These are phyloP conservation scores for Agapanthus africanus DNA, from an alignment of 106 monocot species.

Conservation along the genomic window DNA sequence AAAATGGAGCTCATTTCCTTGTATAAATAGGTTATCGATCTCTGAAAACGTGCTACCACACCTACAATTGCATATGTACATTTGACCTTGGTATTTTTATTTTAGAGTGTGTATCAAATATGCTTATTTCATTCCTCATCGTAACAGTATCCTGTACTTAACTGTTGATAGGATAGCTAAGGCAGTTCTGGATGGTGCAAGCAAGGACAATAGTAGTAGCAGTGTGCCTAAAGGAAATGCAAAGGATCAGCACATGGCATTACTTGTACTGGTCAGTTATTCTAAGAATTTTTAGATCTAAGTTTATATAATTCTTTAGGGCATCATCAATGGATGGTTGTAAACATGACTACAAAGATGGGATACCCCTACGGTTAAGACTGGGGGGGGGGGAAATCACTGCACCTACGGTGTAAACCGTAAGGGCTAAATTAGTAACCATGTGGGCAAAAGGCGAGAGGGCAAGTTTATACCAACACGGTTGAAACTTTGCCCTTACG, in stretches of 20 bases:
- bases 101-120: not conserved
- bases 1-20: not conserved
- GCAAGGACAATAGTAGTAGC: slow-evolving; percentile 8
- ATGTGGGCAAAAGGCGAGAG: too few relatives aligned
- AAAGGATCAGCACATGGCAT: slow-evolving; percentile 23
- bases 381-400: too few relatives aligned
- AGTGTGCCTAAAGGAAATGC: slow-evolving; percentile 9
- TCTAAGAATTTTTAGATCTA: not conserved
- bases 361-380: too few relatives aligned
- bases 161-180: slow-evolving; percentile 34
- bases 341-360: too few relatives aligned
- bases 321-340: too few relatives aligned
- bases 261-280: slow-evolving; percentile 33
- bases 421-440: too few relatives aligned
- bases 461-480: too few relatives aligned
- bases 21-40: not conserved
- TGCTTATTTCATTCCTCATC: not conserved
- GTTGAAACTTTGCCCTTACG: too few relatives aligned
- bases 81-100: not conserved
- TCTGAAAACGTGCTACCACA: not conserved
- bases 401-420: too few relatives aligned
- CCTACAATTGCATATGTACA: not conserved
- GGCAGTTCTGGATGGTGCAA: slow-evolving; percentile 14
- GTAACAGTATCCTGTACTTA: not conserved
- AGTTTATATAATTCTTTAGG: too few relatives aligned